phyloP scores from a whole-genome alignment of 2,329 filamentous ascomycete genomes.

The Colletotrichum tabaci region DNA sequence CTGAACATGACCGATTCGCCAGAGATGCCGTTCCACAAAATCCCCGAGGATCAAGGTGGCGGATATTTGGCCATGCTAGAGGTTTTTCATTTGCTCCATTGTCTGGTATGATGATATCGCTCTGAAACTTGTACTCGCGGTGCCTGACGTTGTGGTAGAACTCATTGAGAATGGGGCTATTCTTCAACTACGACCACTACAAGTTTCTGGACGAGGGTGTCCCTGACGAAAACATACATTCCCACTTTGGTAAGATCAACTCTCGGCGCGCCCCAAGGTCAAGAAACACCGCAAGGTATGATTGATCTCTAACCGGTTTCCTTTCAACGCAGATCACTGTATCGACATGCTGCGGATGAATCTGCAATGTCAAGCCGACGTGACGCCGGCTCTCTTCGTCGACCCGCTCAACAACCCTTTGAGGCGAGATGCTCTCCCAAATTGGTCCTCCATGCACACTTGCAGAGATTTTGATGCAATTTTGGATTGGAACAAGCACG shows the following conservation, averaged over 20 bases:
- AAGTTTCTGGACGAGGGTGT: slow-evolving; percentile 32
- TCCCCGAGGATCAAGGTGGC: slow-evolving; percentile 31
- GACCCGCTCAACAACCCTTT: slow-evolving; percentile 29
- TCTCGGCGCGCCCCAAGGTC: too few species aligned
- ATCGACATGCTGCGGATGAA: slow-evolving; percentile 38
- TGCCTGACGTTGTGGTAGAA: not conserved
- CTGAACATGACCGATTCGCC: slow-evolving; percentile 35
- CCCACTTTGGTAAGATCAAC: slow-evolving; percentile 18
- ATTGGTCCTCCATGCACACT: slow-evolving; percentile 38
- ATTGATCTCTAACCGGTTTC: too few species aligned
- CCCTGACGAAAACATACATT: slow-evolving; percentile 28
- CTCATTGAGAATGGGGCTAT: slow-evolving; percentile 23
- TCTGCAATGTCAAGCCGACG: slow-evolving; percentile 31
- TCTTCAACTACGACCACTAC: slow-evolving; percentile 32
- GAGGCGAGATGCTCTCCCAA: slow-evolving; percentile 28
- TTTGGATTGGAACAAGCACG: slow-evolving; percentile 36
- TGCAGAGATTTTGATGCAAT: slow-evolving; percentile 39
- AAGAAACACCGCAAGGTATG: too few species aligned
- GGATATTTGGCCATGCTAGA: slow-evolving; percentile 35
- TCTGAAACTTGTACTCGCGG: not conserved
- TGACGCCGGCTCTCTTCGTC: slow-evolving; percentile 35
- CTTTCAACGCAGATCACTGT: slow-evolving; percentile 16
- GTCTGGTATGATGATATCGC: slow-evolving; percentile 4
- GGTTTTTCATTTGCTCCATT: slow-evolving; percentile 32
- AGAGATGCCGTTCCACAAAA: slow-evolving; percentile 27